Base-by-base conservation (phyloP, 2,329 filamentous ascomycete genomes). In the Xenoacremonium recifei region DNA sequence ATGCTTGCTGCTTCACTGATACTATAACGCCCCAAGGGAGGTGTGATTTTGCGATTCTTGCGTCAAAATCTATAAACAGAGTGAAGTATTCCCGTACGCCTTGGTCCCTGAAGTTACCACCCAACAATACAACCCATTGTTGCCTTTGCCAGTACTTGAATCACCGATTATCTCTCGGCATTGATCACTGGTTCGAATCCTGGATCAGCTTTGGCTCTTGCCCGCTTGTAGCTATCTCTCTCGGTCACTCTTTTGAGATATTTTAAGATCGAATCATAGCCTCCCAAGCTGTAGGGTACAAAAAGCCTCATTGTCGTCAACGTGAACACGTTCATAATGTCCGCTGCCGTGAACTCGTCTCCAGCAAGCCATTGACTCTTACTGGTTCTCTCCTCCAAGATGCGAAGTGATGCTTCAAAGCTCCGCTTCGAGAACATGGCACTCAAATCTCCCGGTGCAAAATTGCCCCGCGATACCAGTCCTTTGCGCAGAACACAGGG, bases 221-320 rank as follows among this genome's bases (percentile, higher is more conserved):
- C 73, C 34, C 53, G 62, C 50, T 59, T 60, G 48, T 78, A 80
- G 1, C 62, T 73, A 17, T 70, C 66, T 20, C 78, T 62, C 40
- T 57, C 45, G 0, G 63, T 62, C 9, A 78, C 55, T 4, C 75
- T 61, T 50, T 65, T 42, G 21, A 80, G 53, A 46, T 74, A 82
- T 1, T 46, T 51, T 21, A 79, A 36, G 5, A 80, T 64, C 35
- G 67, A 65, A 2, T 58, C 49, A 48, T 75, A 75, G 1, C 52
- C 58, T 3, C 45, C 49, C 36, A 80, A 48, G 37, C 68, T 64
- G 33, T 64, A 66, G 2, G 69, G 67, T 18, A 62, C 61, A 49
- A 79, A 84, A 36, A 68, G 66, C 13, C 83, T 68, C 70, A 80
- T 73, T 2, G 80, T 86, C 1, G 81, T 84, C 23, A 87, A 63